phyloP scores from a whole-genome alignment of 345 rosid genomes.

The Acer campestre region DNA sequence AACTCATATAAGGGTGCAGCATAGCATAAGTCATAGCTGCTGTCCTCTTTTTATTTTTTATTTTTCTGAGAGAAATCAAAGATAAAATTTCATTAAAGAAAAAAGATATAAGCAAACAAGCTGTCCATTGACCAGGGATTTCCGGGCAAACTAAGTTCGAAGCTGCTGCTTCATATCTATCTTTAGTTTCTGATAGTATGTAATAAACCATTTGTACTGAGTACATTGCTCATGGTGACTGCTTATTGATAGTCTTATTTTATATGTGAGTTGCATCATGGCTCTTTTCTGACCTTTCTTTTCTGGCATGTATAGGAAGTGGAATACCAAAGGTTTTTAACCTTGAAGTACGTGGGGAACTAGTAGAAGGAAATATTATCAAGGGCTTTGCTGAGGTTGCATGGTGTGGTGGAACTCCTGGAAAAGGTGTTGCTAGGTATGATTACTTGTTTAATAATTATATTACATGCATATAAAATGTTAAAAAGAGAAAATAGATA shows the following conservation, averaged over 20 bases:
- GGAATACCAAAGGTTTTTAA: constrained; percentile 90
- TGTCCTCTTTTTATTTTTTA: background rate
- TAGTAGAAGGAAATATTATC: constrained; percentile 77
- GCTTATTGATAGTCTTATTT: background rate
- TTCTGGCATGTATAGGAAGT: constrained; percentile 54
- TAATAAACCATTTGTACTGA: background rate
- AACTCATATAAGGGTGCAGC: background rate
- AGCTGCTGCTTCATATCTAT: background rate
- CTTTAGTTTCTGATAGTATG: background rate
- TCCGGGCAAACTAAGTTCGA: background rate
- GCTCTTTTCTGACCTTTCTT: constrained; percentile 16
- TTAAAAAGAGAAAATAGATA: background rate
- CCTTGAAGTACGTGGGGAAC: constrained; percentile 85
- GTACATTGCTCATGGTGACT: background rate
- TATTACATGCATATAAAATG: background rate
- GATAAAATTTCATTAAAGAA: background rate
- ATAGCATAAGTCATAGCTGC: background rate
- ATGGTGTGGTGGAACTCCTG: constrained; percentile 98
- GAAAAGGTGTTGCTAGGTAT: constrained; percentile 92
- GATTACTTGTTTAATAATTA: constrained; percentile 16
- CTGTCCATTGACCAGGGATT: background rate
- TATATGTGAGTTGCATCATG: background rate
- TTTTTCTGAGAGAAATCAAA: background rate
- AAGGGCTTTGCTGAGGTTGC: constrained; percentile 83
- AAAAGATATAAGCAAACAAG: background rate